Evolutionary conservation across 2,329 filamentous ascomycete species (phyloP).

Genomic region (Dothiorella sarmentorum): DNA sequence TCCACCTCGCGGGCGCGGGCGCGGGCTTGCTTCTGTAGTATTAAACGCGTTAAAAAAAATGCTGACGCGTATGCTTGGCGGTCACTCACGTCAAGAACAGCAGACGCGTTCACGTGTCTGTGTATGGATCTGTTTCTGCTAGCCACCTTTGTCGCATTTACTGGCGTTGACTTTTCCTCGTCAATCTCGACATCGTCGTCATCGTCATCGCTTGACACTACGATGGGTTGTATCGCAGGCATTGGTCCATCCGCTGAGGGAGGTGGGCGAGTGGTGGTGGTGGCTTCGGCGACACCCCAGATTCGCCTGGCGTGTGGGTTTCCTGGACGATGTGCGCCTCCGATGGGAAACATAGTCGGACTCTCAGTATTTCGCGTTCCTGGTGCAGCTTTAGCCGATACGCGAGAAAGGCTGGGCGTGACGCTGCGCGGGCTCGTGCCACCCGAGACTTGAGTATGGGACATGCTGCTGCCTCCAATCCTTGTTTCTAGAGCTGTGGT

Average conservation of each 20-base stretch:
- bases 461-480: background rate
- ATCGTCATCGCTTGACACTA: slow-evolving; percentile 1
- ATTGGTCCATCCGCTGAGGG: background rate
- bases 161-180: slow-evolving; percentile 1
- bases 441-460: slow-evolving; percentile 8
- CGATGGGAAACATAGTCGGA: background rate
- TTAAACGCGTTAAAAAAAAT: background rate
- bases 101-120: background rate
- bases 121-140: background rate
- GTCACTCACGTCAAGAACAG: background rate
- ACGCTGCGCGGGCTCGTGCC: background rate
- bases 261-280: background rate
- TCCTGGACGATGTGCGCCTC: slow-evolving; percentile 6
- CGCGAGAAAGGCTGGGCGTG: background rate
- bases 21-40: background rate
- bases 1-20: background rate
- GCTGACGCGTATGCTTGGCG: too few species aligned
- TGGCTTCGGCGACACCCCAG: background rate
- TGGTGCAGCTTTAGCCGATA: slow-evolving; percentile 2
- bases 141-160: background rate
- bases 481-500: slow-evolving; percentile 2
- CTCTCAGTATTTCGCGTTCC: slow-evolving; percentile 1
- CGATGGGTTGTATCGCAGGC: background rate
- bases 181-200: background rate
- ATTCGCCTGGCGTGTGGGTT: slow-evolving; percentile 3